Evolutionary conservation across 345 rosid species (phyloP).

Genomic region (Eucalyptus cladocalyx): DNA sequence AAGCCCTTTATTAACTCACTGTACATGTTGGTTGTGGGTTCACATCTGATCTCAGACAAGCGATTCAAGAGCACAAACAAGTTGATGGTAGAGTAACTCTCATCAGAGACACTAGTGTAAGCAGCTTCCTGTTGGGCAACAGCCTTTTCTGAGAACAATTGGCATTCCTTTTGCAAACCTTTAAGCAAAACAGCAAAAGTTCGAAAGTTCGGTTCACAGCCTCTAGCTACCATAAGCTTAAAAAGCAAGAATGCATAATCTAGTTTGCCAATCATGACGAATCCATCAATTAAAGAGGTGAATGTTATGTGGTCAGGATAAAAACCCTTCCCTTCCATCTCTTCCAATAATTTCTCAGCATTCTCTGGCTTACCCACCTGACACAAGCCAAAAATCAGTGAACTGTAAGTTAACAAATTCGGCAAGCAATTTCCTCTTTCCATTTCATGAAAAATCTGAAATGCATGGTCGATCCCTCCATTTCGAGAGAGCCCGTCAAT

Average conservation of each 20-base stretch:
- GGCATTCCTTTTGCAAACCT: conserved; percentile 35
- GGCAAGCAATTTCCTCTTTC: conserved; percentile 26
- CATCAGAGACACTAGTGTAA: conserved; percentile 12
- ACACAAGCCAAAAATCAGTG: conserved; percentile 48
- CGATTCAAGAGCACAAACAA: conserved; percentile 25
- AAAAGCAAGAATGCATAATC: conserved; percentile 42
- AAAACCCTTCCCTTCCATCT: conserved; percentile 35
- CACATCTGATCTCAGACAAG: conserved; percentile 32
- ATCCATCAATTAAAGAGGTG: conserved; percentile 48
- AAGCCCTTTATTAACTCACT: conserved; percentile 25
- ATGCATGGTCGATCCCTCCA: conserved; percentile 24
- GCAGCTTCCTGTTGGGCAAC: conserved; percentile 21
- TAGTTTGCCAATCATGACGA: conserved; percentile 34
- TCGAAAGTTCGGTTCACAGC: conserved; percentile 44
- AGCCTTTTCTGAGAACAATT: conserved; percentile 16
- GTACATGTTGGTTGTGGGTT: conserved; percentile 24
- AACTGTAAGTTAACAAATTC: conserved; percentile 39
- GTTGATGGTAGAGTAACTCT: conserved; percentile 5
- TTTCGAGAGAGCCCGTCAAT: conserved; percentile 37
- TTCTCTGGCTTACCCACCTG: conserved; percentile 36
- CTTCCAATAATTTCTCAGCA: conserved; percentile 41
- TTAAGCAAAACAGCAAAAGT: conserved; percentile 43
- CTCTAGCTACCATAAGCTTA: conserved; percentile 23
- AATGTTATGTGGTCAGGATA: conserved; percentile 36
- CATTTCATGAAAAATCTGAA: conserved; percentile 42